Base-by-base conservation (phyloP, 257 asterid genomes). In the Coffea eugenioides region DNA sequence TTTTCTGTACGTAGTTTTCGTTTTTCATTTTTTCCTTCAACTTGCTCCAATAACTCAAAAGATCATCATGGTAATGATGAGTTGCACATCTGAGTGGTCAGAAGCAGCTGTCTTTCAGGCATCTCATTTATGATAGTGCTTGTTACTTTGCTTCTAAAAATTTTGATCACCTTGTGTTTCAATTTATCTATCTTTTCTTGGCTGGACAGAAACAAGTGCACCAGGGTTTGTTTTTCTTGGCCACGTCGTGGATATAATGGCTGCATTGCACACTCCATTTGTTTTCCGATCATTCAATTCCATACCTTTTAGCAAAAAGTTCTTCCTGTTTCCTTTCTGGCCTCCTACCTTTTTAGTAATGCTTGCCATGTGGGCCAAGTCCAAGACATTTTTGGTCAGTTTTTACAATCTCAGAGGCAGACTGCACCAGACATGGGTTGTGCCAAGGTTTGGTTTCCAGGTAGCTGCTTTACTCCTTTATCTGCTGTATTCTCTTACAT, bases 381-480 rank as follows among this genome's bases (percentile, higher is more conserved):
- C 97, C 11, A 96, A 92, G 88, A 88, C 96, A 31, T 87, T 96
- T 86, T 82, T 92, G 88, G 79, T 81, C 90, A 86, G 84, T 81
- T 94, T 87, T 81, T 96, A 96, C 88, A 39, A 83, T 82, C 97
- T 94, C 81, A 85, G 98, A 83, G 97, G 97, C 27, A 88, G 79
- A 80, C 71, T 89, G 86, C 94, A 89, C 84, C 93, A 94, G 43
- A 89, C 93, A 36, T 96, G 99, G 99, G 71, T 51, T 65, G 97
- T 94, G 71, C 99, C 99, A 31, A 88, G 99, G 84, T 92, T 86
- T 49, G 97, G 99, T 66, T 94, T 96, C 73, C 99, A 96, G 97
- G 99, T 92, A 80, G 2, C 59, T 56, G 13, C 67, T 73, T 73
- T 36, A 2, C 27, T 52, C 69, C 69, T 57, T 59, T 3, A 71